A percentile compares a stretch with the other conserved stretches of the same genome.
These are phyloP conservation scores for Chimonanthus salicifolius DNA, from an alignment of 164 flowering plant genomes.

Conservation along the genomic window DNA sequence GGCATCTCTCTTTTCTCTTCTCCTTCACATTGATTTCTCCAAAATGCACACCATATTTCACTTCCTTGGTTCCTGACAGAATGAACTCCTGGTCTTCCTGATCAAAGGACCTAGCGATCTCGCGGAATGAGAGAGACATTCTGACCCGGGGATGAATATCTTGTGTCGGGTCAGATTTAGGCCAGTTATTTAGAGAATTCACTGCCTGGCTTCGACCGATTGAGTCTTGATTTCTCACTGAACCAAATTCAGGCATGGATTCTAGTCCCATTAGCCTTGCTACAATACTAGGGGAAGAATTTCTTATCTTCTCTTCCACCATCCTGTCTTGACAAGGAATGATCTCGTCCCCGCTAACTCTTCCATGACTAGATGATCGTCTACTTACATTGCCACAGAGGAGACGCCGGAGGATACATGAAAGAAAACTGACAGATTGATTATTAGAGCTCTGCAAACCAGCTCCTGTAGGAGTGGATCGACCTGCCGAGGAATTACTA, in stretches of 20 bases:
- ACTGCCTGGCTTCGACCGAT: slow-evolving; percentile 52
- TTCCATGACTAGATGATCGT: slow-evolving; percentile 26
- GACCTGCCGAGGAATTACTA: too few relatives aligned
- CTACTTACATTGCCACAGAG: slow-evolving; percentile 41
- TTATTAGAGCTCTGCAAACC: slow-evolving; percentile 15
- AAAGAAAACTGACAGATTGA: slow-evolving; percentile 28
- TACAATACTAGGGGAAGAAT: slow-evolving; percentile 35
- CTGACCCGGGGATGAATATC: slow-evolving; percentile 37
- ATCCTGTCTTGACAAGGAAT: background rate
- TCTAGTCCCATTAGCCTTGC: slow-evolving; percentile 75
- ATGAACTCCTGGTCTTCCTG: slow-evolving; percentile 25
- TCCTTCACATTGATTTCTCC: slow-evolving; percentile 10
- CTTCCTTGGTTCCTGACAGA: slow-evolving; percentile 11
- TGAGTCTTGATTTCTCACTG: slow-evolving; percentile 13
- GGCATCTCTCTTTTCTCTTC: background rate
- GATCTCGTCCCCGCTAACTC: slow-evolving; percentile 1
- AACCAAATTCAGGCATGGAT: slow-evolving; percentile 27
- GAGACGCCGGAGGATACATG: slow-evolving; percentile 36
- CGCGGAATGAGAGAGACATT: slow-evolving; percentile 58
- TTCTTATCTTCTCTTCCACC: slow-evolving; percentile 8
- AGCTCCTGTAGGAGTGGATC: slow-evolving; percentile 4
- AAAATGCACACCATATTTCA: slow-evolving; percentile 12
- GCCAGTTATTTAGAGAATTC: slow-evolving; percentile 42
- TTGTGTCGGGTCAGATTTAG: slow-evolving; percentile 20
- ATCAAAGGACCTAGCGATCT: slow-evolving; percentile 24